Percentiles rank a stretch among this genome's conserved stretches.
phyloP scores from a whole-genome alignment of 176 grass and related monocot species.

The Triticum monococcum region DNA sequence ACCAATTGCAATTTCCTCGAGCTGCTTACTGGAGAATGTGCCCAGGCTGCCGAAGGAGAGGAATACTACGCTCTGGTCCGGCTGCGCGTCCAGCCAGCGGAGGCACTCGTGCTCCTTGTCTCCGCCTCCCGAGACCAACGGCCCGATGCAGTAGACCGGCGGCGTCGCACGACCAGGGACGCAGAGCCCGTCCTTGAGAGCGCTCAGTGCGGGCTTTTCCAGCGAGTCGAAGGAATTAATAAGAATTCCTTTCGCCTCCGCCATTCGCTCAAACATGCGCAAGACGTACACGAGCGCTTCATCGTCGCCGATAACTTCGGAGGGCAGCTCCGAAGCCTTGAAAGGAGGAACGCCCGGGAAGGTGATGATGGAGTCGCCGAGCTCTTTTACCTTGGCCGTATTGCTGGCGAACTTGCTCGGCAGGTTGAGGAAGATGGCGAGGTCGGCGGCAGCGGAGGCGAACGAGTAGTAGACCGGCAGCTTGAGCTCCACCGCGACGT shows the following conservation, averaged over 20 bases:
- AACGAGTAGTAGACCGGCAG: slow-evolving; percentile 38
- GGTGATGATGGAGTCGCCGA: background rate
- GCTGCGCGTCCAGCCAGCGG: slow-evolving; percentile 58
- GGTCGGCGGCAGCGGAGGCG: slow-evolving; percentile 21
- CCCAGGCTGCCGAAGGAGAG: slow-evolving; percentile 70
- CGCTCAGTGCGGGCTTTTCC: slow-evolving; percentile 36
- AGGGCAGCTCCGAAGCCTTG: slow-evolving; percentile 15
- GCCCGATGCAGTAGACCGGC: slow-evolving; percentile 45
- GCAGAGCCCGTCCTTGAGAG: slow-evolving; percentile 37
- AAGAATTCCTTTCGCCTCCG: slow-evolving; percentile 31
- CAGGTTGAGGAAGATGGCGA: slow-evolving; percentile 41
- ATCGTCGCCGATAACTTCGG: background rate
- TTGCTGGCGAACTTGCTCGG: background rate
- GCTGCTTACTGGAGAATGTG: slow-evolving; percentile 36
- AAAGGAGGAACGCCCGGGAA: slow-evolving; percentile 29
- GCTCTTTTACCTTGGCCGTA: background rate
- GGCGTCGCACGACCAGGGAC: slow-evolving; percentile 37
- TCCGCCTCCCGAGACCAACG: slow-evolving; percentile 20
- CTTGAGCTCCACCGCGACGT: slow-evolving; percentile 36
- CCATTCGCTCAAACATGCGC: background rate
- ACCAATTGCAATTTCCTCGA: slow-evolving; percentile 47
- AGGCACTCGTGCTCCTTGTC: slow-evolving; percentile 40
- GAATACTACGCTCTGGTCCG: slow-evolving; percentile 51
- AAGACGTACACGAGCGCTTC: background rate
- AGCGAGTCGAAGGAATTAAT: slow-evolving; percentile 59